These are phyloP conservation scores for Catunica adiposa DNA, from an alignment of 2,329 filamentous ascomycete genomes.

Conservation along the genomic window DNA sequence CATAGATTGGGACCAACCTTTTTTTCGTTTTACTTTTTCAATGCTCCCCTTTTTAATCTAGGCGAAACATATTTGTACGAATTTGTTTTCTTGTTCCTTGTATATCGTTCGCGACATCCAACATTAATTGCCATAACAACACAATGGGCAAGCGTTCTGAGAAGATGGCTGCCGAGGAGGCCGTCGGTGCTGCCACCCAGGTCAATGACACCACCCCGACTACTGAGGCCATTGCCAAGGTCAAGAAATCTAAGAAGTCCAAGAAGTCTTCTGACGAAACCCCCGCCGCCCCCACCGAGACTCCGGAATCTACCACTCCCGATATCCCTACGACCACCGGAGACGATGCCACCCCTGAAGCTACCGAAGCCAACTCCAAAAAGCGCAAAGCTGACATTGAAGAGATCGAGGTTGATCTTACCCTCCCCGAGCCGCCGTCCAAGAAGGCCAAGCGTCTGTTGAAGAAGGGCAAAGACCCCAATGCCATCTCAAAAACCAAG, in stretches of 20 bases:
- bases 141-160: conserved; percentile 12
- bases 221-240: not conserved
- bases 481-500: conserved; percentile 24
- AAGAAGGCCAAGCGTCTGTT: conserved; percentile 82
- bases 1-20: not conserved
- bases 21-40: not conserved
- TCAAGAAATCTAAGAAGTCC: conserved; percentile 5
- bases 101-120: not conserved
- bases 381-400: conserved; percentile 57
- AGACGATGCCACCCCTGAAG: not conserved
- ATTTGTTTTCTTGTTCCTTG: not conserved
- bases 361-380: conserved; percentile 25
- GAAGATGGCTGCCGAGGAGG: conserved; percentile 6
- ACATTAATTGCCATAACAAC: not conserved
- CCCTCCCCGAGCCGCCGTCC: conserved; percentile 80
- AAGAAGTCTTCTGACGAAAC: conserved; percentile 7
- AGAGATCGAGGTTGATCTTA: conserved; percentile 79
- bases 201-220: not conserved
- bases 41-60: not conserved
- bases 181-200: conserved; percentile 1
- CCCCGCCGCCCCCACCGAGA: not conserved
- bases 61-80: not conserved
- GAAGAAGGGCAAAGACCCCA: conserved; percentile 59
- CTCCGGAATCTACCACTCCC: not conserved
- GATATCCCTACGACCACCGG: not conserved